Base-by-base conservation (phyloP, 805 yeast genomes). In the Isabelozyma pseudorhagii region DNA sequence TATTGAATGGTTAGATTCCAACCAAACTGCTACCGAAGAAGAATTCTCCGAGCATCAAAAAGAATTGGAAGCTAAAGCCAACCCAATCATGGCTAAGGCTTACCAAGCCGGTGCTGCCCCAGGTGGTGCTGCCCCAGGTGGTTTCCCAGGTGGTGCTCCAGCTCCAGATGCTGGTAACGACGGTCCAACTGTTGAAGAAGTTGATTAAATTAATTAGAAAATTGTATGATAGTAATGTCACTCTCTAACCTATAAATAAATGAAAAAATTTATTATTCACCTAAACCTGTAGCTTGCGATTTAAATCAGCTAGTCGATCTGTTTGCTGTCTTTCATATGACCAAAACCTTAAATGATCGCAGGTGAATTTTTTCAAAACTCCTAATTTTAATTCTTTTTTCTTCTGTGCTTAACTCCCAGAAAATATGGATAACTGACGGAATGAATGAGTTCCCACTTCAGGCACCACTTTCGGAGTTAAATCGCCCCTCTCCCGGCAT, bases 71-170 rank as follows among this genome's bases (percentile, higher is more conserved):
- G 87, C 83, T 62, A 80, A 86, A 75, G 96, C 97, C 61, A 92
- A 92, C 83, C 97, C 97, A 74, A 89, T 92, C 77, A 87, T 92
- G 90, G 83, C 90, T 72, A 90, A 92, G 83, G 90, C 94, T 82
- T 93, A 93, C 85, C 94, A 89, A 75, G 91, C 86, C 60, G 96
- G 91, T 72, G 96, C 90, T 72, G 86, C 85, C 58, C 84, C 87
- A 65, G 87, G 81, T 59, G 89, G 80, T 61, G 72, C 71, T 69
- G 87, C 85, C 62, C 91, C 90, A 65, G 90, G 81, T 63, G 75
- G 75, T 53, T 64, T 63, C 65, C 79, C 77, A 54, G 84, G 84
- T 64, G 71, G 63, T 52, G 68, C 59, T 53, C 69, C 62, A 53
- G 71, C 71, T 52, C 60, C 65, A 51, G 74, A 63, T 47, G 67